These are phyloP conservation scores for Amesomyces nigricolor DNA, from an alignment of 2,329 filamentous ascomycete genomes.

Conservation along the genomic window DNA sequence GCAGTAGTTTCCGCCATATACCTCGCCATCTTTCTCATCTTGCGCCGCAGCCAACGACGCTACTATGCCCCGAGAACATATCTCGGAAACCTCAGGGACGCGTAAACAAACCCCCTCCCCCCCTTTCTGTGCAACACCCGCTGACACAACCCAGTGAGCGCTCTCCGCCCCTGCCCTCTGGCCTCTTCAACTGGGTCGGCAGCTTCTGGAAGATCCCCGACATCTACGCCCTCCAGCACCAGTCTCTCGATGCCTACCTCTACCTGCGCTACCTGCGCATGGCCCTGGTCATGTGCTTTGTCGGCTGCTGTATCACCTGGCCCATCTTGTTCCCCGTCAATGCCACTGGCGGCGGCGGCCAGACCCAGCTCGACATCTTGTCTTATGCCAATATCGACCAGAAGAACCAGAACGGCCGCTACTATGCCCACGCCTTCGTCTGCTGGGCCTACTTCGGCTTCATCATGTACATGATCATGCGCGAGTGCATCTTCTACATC, in stretches of 20 bases:
- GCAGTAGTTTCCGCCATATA: slow-evolving; percentile 36
- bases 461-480: slow-evolving; percentile 78
- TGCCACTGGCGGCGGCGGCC: slow-evolving; percentile 65
- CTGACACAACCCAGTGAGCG: slow-evolving; percentile 41
- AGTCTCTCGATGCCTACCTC: slow-evolving; percentile 87
- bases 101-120: slow-evolving; percentile 26
- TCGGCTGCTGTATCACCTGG: slow-evolving; percentile 80
- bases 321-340: slow-evolving; percentile 84
- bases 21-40: slow-evolving; percentile 40
- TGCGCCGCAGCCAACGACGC: slow-evolving; percentile 41
- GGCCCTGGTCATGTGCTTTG: slow-evolving; percentile 67
- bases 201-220: slow-evolving; percentile 66
- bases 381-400: slow-evolving; percentile 69
- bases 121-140: not conserved
- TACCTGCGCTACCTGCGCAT: slow-evolving; percentile 85
- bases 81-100: slow-evolving; percentile 41
- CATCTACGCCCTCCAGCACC: slow-evolving; percentile 78
- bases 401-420: slow-evolving; percentile 50
- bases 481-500: slow-evolving; percentile 87
- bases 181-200: slow-evolving; percentile 61
- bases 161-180: slow-evolving; percentile 52
- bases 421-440: slow-evolving; percentile 76
- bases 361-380: slow-evolving; percentile 67
- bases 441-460: slow-evolving; percentile 83
- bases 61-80: slow-evolving; percentile 49